Evolutionary conservation across 805 yeast species (phyloP), one percentile per base, ranked within the genome.

Genomic region (Cyberlindnera maclurae): DNA sequence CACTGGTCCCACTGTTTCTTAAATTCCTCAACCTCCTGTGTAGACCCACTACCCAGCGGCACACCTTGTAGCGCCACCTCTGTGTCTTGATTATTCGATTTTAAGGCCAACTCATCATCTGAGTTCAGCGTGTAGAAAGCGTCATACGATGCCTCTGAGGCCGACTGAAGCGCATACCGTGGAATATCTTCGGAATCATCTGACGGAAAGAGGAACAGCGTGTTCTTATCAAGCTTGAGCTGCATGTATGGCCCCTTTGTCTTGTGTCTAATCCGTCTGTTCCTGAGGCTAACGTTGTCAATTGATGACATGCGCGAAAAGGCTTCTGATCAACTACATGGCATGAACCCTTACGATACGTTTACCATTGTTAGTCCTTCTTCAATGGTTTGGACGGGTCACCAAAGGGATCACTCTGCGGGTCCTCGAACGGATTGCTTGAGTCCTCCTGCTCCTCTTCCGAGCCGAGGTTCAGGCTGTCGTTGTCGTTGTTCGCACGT

Each of bases 171-270:
- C 4, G 57, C 55, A 32, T 56, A 56, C 15, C 58, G 44, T 1
- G 60, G 59, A 4, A 44, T 44, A 33, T 54, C 59, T 4, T 52
- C 51, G 1, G 34, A 45, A 9, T 45, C 50, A 13, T 55, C 59
- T 1, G 57, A 54, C 4, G 59, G 56, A 45, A 55, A 55, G 33
- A 52, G 52, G 47, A 49, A 45, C 12, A 55, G 28, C 12, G 36
- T 42, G 12, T 49, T 36, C 9, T 36, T 33, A 15, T 34, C 41
- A 9, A 54, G 40, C 16, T 33, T 38, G 11, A 52, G 33, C 9
- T 46, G 44, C 54, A 51, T 50, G 5, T 20, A 8, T 20, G 24
- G 24, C 8, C 8, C 15, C n/a, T 12, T 31, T 15, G n/a, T n/a
- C n/a, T 18, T 31, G 20, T 9, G 18, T 31, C 17, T 31, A 31